A percentile compares a stretch with the other conserved stretches of the same genome.
These are phyloP conservation scores for Venturia nashicola DNA, from an alignment of 2,329 filamentous ascomycete genomes.

Conservation along the genomic window DNA sequence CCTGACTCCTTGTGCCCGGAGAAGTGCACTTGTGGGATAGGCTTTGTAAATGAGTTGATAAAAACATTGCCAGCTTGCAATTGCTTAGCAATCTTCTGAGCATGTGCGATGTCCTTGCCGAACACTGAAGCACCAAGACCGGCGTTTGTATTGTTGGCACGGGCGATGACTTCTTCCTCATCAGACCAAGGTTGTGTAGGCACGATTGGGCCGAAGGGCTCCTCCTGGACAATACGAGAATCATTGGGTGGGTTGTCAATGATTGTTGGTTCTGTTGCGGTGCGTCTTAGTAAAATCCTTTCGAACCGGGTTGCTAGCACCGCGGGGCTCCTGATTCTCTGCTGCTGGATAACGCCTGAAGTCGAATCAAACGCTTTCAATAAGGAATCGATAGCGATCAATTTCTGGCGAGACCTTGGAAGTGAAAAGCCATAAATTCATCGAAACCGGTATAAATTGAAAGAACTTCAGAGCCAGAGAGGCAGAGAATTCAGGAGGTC, in stretches of 20 bases:
- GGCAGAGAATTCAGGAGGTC: too few species aligned
- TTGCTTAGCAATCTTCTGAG: conserved; percentile 32
- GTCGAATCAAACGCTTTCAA: too few species aligned
- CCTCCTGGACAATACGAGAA: conserved; percentile 30
- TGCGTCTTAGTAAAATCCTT: not conserved
- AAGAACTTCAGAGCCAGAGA: too few species aligned
- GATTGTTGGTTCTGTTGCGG: conserved; percentile 25
- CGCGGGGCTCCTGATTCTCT: too few species aligned
- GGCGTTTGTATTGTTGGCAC: conserved; percentile 36
- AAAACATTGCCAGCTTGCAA: conserved; percentile 45
- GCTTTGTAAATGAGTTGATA: conserved; percentile 40
- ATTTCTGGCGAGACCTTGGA: too few species aligned
- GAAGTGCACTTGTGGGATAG: conserved; percentile 41
- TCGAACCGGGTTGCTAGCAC: too few species aligned
- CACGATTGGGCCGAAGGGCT: conserved; percentile 40
- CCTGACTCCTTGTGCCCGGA: conserved; percentile 70
- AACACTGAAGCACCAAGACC: conserved; percentile 44
- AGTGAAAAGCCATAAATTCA: too few species aligned
- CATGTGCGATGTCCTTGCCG: conserved; percentile 36
- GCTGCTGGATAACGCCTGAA: too few species aligned
- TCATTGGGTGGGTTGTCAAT: conserved; percentile 33
- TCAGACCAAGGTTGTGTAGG: conserved; percentile 33
- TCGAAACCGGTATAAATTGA: too few species aligned
- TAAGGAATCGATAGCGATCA: too few species aligned
- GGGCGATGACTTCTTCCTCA: conserved; percentile 34